These are phyloP conservation scores for Aeminium ludgeri DNA, from an alignment of 495 filamentous ascomycete genomes.

Conservation along the genomic window DNA sequence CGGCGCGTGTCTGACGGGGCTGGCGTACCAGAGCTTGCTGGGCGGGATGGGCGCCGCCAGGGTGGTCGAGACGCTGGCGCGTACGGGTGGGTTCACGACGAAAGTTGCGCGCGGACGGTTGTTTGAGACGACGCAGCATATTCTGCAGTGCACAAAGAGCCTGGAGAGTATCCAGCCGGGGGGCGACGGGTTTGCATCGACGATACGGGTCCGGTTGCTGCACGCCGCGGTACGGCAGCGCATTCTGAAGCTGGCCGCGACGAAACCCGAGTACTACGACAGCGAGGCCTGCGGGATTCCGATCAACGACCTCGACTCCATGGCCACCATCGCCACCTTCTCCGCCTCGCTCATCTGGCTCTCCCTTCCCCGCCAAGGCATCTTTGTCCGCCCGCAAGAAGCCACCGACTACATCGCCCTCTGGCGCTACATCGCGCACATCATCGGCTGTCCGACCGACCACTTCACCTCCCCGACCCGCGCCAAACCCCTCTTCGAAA, in stretches of 20 bases:
- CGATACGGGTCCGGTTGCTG: slow-evolving; percentile 56
- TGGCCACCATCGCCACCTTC: slow-evolving; percentile 54
- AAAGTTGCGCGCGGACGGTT: slow-evolving; percentile 51
- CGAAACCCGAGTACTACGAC: slow-evolving; percentile 46
- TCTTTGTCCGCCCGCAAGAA: slow-evolving; percentile 46
- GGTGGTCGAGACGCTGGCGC: slow-evolving; percentile 56
- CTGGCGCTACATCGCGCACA: slow-evolving; percentile 57
- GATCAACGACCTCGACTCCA: slow-evolving; percentile 58
- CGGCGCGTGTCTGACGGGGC: slow-evolving; percentile 41
- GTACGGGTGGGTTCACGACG: slow-evolving; percentile 63
- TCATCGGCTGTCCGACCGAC: slow-evolving; percentile 50
- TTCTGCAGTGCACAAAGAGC: slow-evolving; percentile 51
- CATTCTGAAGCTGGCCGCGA: slow-evolving; percentile 40
- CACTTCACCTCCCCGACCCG: slow-evolving; percentile 35
- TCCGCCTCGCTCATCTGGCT: slow-evolving; percentile 49
- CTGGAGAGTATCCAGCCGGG: slow-evolving; percentile 49
- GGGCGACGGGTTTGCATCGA: slow-evolving; percentile 49
- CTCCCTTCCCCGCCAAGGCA: slow-evolving; percentile 53
- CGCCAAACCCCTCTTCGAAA: slow-evolving; percentile 48
- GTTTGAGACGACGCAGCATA: slow-evolving; percentile 60
- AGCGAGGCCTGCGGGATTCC: slow-evolving; percentile 43
- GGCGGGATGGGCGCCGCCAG: slow-evolving; percentile 40
- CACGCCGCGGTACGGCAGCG: slow-evolving; percentile 53
- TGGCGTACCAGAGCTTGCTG: slow-evolving; percentile 48
- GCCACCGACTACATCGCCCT: slow-evolving; percentile 53